These are phyloP conservation scores for Mollisiaceae sp. DNA, from an alignment of 2,329 filamentous ascomycete genomes.

Conservation along the genomic window DNA sequence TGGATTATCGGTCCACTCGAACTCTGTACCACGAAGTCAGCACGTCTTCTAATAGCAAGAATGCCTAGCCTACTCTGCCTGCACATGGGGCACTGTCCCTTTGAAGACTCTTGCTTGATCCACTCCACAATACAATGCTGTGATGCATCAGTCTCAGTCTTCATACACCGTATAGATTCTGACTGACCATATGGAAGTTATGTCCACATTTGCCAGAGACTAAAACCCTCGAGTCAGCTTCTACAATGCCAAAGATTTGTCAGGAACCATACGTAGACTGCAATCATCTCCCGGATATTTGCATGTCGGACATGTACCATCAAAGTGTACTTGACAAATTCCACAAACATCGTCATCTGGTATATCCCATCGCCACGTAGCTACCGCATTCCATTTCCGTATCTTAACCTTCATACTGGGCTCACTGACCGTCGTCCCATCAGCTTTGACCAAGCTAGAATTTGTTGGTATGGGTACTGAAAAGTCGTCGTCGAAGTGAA, in stretches of 20 bases:
- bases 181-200: constrained; percentile 90
- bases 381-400: constrained; percentile 90
- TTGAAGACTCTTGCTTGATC: constrained; percentile 93
- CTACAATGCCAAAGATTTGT: constrained; percentile 12
- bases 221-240: constrained; percentile 45
- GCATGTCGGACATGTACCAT: constrained; percentile 96
- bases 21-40: constrained; percentile 46
- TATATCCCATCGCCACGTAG: constrained; percentile 97
- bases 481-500: not conserved
- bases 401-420: constrained; percentile 89
- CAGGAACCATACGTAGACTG: constrained; percentile 71
- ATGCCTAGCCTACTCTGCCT: constrained; percentile 72
- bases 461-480: not conserved
- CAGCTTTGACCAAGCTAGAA: not conserved
- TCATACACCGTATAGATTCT: not conserved
- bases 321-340: constrained; percentile 97
- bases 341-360: constrained; percentile 97
- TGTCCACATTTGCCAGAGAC: constrained; percentile 97
- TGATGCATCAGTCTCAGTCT: constrained; percentile 6
- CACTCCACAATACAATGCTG: constrained; percentile 95
- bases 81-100: constrained; percentile 97
- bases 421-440: not conserved
- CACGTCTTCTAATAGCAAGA: not conserved
- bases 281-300: constrained; percentile 98
- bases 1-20: constrained; percentile 51